Conservation (phyloP, 2,329 filamentous ascomycete species). For the Aspergillus viridinutans region DNA sequence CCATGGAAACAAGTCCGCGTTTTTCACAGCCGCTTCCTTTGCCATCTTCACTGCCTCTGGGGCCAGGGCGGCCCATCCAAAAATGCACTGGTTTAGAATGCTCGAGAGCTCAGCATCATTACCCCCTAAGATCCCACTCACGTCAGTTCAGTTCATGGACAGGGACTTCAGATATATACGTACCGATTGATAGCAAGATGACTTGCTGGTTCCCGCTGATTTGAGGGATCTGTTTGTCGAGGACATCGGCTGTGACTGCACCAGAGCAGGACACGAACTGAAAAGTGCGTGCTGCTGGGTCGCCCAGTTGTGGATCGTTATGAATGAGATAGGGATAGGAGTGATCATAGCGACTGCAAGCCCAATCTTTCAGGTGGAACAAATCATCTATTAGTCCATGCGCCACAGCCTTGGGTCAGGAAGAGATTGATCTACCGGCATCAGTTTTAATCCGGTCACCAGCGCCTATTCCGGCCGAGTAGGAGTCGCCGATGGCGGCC, state of each 20-base stretch:
- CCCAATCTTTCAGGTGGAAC: neutral
- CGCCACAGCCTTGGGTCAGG: neutral
- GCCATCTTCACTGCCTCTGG: no score
- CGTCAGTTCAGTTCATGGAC: neutral
- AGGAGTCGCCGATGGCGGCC: constrained; percentile 11
- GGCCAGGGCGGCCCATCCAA: no score
- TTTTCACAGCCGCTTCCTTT: no score
- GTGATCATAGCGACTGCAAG: neutral
- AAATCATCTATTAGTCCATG: neutral
- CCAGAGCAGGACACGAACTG: neutral
- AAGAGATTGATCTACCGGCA: neutral
- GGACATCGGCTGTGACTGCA: neutral
- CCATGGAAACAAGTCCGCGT: no score
- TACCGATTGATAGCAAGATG: neutral
- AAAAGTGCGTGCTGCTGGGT: neutral
- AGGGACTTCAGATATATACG: neutral
- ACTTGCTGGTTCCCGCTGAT: neutral
- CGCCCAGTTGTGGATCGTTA: neutral
- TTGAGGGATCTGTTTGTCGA: neutral
- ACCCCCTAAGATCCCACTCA: no score
- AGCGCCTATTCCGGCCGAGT: constrained; percentile 11
- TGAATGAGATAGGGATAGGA: neutral
- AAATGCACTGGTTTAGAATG: no score
- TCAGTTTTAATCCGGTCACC: constrained; percentile 4
- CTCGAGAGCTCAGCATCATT: no score